Base-by-base conservation (phyloP, 345 rosid genomes). In the Eutrema heterophyllum region DNA sequence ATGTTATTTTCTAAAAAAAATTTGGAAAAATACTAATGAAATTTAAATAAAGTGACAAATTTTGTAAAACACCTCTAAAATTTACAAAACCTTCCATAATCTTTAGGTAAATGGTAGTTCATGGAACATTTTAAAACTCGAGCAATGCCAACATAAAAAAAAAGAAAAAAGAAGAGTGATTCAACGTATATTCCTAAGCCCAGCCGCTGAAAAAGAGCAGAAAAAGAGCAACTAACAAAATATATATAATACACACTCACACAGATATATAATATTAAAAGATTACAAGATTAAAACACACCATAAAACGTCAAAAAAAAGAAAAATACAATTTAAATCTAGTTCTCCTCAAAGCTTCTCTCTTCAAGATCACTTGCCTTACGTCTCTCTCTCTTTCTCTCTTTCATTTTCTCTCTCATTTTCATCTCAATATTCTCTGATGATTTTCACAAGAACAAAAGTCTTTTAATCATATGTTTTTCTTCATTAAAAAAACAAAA, bases 121-220 rank as follows among this genome's bases (percentile, higher is more conserved):
- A 57, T 0, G 4, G 27, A 57, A 58, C 30, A 57, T 66, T 21
- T 45, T 56, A 3, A 74, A 67, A 29, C 4, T 50, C 62, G 24
- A 58, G 61, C 51, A 67, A 32, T 40, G 11, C 32, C 55, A 50
- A 40, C 38, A 68, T 6, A 52, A 39, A 13, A 40, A 30, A 2
- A 24, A 9, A 30, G 5, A 9, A 39, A 44, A 27, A 7, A 29
- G 36, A 36, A 29, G 27, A 27, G 24, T 1, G 10, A 27, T 21
- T n/a, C 38, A 52, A 68, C 69, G 61, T 39, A 50, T 67, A 67
- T 46, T 74, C 56, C 51, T 54, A 55, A 62, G 50, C 30, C 30
- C 21, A 43, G 57, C 79, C 71, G 66, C 77, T 64, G 55, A 58
- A 73, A 81, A 70, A 56, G 50, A 73, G 48, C 40, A 74, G 38